These are phyloP conservation scores for Hirschioporus abietinus DNA, from an alignment of 768 basidiomycete genomes.

Conservation along the genomic window DNA sequence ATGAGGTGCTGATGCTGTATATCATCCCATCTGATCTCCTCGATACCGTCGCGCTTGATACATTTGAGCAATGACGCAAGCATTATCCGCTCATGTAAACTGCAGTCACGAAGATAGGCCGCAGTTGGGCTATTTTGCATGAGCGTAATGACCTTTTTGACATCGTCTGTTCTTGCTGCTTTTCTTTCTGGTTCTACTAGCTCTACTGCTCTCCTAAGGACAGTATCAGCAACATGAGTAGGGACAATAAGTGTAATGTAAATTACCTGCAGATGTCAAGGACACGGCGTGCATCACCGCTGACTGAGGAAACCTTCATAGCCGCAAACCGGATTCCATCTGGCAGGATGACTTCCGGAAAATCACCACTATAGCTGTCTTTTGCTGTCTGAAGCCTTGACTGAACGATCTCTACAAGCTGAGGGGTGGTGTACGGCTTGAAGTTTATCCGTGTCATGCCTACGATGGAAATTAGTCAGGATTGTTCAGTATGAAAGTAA, in stretches of 20 bases:
- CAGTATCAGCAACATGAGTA: slow-evolving; percentile 2
- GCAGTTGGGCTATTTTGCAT: slow-evolving; percentile 93
- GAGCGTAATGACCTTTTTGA: slow-evolving; percentile 70
- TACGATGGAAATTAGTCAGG: slow-evolving; percentile 22
- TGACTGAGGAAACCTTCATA: slow-evolving; percentile 72
- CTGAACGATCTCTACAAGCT: slow-evolving; percentile 83
- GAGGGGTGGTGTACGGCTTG: slow-evolving; percentile 74
- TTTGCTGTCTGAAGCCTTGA: slow-evolving; percentile 65
- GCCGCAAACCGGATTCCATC: slow-evolving; percentile 87
- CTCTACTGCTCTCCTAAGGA: slow-evolving; percentile 72
- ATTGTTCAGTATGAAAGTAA: background rate
- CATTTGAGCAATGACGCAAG: slow-evolving; percentile 79
- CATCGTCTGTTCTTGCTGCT: slow-evolving; percentile 63
- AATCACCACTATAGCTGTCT: slow-evolving; percentile 41
- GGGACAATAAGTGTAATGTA: slow-evolving; percentile 16
- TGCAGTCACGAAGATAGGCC: slow-evolving; percentile 74
- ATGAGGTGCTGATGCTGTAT: slow-evolving; percentile 71
- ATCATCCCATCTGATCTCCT: slow-evolving; percentile 83
- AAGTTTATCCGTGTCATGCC: slow-evolving; percentile 93
- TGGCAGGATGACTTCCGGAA: slow-evolving; percentile 46
- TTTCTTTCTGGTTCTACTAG: slow-evolving; percentile 48
- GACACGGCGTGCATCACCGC: slow-evolving; percentile 90
- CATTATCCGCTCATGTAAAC: slow-evolving; percentile 86
- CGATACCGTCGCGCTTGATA: slow-evolving; percentile 76
- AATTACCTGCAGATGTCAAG: slow-evolving; percentile 83